A percentile compares a stretch with the other conserved stretches of the same genome.
phyloP scores from a whole-genome alignment of 352 stramenopile species.

The Phytophthora gonapodyides region DNA sequence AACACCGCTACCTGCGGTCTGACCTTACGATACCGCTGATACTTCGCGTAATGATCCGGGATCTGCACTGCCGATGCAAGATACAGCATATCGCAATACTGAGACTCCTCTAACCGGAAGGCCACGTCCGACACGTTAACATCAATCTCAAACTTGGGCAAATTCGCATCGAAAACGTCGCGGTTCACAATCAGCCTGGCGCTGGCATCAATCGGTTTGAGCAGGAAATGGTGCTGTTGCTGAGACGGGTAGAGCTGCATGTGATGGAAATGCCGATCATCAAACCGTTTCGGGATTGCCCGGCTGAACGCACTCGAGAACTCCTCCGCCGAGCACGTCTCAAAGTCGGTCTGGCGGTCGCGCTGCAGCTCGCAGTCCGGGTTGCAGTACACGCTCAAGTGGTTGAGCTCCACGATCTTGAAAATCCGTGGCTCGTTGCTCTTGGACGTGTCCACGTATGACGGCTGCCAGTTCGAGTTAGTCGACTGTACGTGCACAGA shows the following conservation, averaged over 20 bases:
- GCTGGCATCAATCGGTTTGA: conserved; percentile 84
- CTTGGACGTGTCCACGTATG: conserved; percentile 79
- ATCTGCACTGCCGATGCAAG: conserved; percentile 72
- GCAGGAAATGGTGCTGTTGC: conserved; percentile 83
- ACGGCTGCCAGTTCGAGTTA: conserved; percentile 87
- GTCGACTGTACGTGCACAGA: conserved; percentile 88
- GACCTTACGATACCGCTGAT: conserved; percentile 73
- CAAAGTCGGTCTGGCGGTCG: conserved; percentile 62
- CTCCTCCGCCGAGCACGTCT: conserved; percentile 72
- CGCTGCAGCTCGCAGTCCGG: conserved; percentile 72
- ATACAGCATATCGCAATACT: conserved; percentile 89
- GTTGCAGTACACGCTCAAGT: conserved; percentile 87
- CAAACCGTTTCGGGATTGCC: conserved; percentile 85
- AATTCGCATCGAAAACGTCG: conserved; percentile 72
- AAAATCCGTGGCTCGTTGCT: conserved; percentile 88
- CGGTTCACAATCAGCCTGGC: conserved; percentile 84
- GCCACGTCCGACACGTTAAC: conserved; percentile 79
- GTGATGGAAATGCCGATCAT: conserved; percentile 66
- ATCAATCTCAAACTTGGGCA: conserved; percentile 85
- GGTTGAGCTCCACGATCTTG: conserved; percentile 89
- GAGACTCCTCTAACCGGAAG: conserved; percentile 82
- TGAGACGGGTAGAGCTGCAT: conserved; percentile 74
- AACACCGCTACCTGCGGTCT: conserved; percentile 60
- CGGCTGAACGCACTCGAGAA: conserved; percentile 79
- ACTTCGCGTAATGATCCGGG: conserved; percentile 77